Evolutionary conservation across 2,329 filamentous ascomycete genomes (phyloP).

Genomic region (Bipolaris cookei): DNA sequence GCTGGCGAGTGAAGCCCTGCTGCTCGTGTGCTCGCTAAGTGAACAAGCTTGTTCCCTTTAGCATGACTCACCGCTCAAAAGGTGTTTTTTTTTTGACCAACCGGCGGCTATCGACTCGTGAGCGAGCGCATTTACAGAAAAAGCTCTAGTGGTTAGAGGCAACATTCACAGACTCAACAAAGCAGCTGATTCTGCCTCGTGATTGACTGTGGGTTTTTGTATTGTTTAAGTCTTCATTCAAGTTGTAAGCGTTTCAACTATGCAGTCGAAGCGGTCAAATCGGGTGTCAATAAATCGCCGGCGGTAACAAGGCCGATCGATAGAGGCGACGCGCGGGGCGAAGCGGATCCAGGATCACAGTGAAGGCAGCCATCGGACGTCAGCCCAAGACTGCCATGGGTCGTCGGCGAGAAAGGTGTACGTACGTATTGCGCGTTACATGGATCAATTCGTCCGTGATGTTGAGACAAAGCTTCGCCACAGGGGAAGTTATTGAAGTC

Average conservation of each 20-base stretch:
- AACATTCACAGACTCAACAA: background rate
- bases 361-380: slow-evolving; percentile 16
- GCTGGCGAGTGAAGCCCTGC: slow-evolving; percentile 25
- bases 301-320: slow-evolving; percentile 20
- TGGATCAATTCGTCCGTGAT: slow-evolving; percentile 23
- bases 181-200: slow-evolving; percentile 13
- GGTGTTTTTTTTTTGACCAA: slow-evolving; percentile 6
- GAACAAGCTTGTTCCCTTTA: slow-evolving; percentile 23
- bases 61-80: slow-evolving; percentile 30
- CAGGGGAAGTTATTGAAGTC: slow-evolving; percentile 17
- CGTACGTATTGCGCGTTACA: slow-evolving; percentile 15
- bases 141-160: slow-evolving; percentile 3
- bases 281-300: slow-evolving; percentile 8
- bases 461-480: slow-evolving; percentile 35
- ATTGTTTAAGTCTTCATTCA: background rate
- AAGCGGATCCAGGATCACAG: slow-evolving; percentile 15
- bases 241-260: slow-evolving; percentile 12
- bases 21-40: slow-evolving; percentile 24
- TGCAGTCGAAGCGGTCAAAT: slow-evolving; percentile 12
- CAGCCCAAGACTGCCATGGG: slow-evolving; percentile 9
- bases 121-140: slow-evolving; percentile 1
- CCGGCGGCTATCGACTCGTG: slow-evolving; percentile 5
- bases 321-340: slow-evolving; percentile 8
- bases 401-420: slow-evolving; percentile 3
- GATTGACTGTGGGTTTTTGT: slow-evolving; percentile 2